Percentiles rank a stretch among this genome's conserved stretches.
phyloP scores from a whole-genome alignment of 1,284 basidiomycete genomes.

The Marasmius tenuissimus region DNA sequence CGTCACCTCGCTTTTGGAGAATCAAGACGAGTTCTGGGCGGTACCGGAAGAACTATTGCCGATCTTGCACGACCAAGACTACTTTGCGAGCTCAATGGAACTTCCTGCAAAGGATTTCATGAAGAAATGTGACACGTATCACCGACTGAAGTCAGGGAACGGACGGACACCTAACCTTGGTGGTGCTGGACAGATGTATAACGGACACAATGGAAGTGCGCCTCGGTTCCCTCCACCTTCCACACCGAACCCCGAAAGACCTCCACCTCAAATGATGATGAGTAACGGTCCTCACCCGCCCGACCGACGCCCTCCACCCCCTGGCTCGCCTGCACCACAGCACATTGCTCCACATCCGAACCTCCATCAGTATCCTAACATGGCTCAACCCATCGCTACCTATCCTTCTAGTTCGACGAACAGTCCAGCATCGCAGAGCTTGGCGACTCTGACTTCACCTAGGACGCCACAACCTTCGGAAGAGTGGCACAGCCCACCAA shows the following conservation, averaged over 20 bases:
- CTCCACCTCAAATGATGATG: slow-evolving; percentile 20
- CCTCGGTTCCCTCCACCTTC: slow-evolving; percentile 16
- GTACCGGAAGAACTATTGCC: slow-evolving; percentile 85
- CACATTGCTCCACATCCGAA: slow-evolving; percentile 25
- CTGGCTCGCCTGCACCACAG: slow-evolving; percentile 15
- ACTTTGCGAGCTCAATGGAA: slow-evolving; percentile 81
- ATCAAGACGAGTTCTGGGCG: slow-evolving; percentile 92
- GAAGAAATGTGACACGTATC: slow-evolving; percentile 86
- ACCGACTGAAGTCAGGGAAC: slow-evolving; percentile 41
- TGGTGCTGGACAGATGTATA: slow-evolving; percentile 12
- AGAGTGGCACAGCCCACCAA: slow-evolving; percentile 51
- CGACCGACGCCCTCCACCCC: slow-evolving; percentile 24
- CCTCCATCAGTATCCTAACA: slow-evolving; percentile 27
- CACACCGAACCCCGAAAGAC: slow-evolving; percentile 24
- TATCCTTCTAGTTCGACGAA: slow-evolving; percentile 25
- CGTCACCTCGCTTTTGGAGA: slow-evolving; percentile 83
- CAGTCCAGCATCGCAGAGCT: slow-evolving; percentile 13
- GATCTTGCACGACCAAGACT: slow-evolving; percentile 83
- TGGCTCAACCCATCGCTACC: slow-evolving; percentile 16
- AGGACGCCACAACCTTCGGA: slow-evolving; percentile 41
- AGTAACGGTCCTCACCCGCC: slow-evolving; percentile 25
- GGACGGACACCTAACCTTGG: slow-evolving; percentile 32
- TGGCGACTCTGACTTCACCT: slow-evolving; percentile 30
- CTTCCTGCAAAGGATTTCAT: slow-evolving; percentile 87
- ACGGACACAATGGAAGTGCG: slow-evolving; percentile 16